Evolutionary conservation across 2,329 filamentous ascomycete species (phyloP).

Genomic region (Trichoderma breve): DNA sequence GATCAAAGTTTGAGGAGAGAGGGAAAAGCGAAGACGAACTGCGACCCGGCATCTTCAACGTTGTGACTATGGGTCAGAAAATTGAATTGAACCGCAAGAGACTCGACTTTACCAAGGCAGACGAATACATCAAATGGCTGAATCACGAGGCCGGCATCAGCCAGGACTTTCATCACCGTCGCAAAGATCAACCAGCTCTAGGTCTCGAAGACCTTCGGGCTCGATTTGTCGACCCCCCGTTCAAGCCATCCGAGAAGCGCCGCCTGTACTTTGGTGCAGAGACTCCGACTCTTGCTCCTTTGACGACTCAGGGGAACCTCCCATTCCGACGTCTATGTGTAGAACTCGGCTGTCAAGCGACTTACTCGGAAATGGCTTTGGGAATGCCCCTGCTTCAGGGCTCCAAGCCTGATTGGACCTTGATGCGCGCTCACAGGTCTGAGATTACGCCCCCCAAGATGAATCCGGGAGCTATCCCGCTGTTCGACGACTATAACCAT

Average conservation of each 20-base stretch:
- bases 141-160: conserved; percentile 56
- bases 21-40: conserved; percentile 44
- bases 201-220: conserved; percentile 71
- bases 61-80: conserved; percentile 68
- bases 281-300: conserved; percentile 87
- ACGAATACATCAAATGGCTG: conserved; percentile 75
- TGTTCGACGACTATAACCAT: conserved; percentile 79
- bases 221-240: conserved; percentile 78
- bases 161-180: conserved; percentile 41
- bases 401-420: conserved; percentile 87
- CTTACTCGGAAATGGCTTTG: conserved; percentile 98
- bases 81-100: conserved; percentile 72
- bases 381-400: conserved; percentile 86
- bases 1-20: conserved; percentile 20
- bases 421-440: conserved; percentile 87
- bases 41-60: conserved; percentile 70
- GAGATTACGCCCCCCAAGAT: conserved; percentile 73
- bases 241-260: conserved; percentile 90
- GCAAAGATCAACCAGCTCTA: conserved; percentile 43
- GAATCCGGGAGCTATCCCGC: conserved; percentile 44
- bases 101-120: conserved; percentile 67
- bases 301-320: conserved; percentile 95
- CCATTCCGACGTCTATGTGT: conserved; percentile 90
- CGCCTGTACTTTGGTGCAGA: conserved; percentile 90
- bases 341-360: conserved; percentile 84